Conservation (phyloP, 345 rosid species). For the Dimocarpus longan region DNA sequence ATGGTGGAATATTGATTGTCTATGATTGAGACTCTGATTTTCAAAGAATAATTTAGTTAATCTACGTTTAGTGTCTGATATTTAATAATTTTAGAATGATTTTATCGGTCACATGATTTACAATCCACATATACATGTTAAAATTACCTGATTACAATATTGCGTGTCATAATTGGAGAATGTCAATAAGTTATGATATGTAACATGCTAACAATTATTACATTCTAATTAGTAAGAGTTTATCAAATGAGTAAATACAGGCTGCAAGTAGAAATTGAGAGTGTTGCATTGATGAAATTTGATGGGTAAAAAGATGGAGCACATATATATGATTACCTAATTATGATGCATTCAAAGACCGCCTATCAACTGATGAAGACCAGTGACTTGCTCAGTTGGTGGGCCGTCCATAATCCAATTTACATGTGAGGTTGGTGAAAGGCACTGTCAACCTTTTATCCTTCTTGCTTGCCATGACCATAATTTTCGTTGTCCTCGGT, state of each 20-base stretch:
- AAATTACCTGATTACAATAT: not conserved
- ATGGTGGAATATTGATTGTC: too few species aligned
- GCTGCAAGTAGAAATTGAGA: not conserved
- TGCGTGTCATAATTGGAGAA: not conserved
- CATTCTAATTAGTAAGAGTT: not conserved
- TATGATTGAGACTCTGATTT: too few species aligned
- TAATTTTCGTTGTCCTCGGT: not conserved
- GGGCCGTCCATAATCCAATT: slow-evolving; percentile 42
- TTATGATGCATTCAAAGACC: slow-evolving; percentile 28
- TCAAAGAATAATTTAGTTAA: too few species aligned
- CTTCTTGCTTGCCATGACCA: slow-evolving; percentile 12
- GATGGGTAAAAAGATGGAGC: not conserved
- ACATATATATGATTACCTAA: slow-evolving; percentile 12
- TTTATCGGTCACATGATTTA: not conserved
- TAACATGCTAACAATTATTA: not conserved
- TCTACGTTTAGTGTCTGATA: too few species aligned
- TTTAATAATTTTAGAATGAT: too few species aligned
- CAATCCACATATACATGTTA: not conserved
- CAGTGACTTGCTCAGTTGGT: slow-evolving; percentile 40
- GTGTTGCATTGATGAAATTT: too few species aligned
- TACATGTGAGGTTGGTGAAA: slow-evolving; percentile 61
- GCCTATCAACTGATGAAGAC: slow-evolving; percentile 39
- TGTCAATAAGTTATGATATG: not conserved
- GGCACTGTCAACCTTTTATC: slow-evolving; percentile 50
- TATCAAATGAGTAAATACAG: too few species aligned